Conservation (phyloP, 805 yeast species). For the Ogataea minuta region DNA sequence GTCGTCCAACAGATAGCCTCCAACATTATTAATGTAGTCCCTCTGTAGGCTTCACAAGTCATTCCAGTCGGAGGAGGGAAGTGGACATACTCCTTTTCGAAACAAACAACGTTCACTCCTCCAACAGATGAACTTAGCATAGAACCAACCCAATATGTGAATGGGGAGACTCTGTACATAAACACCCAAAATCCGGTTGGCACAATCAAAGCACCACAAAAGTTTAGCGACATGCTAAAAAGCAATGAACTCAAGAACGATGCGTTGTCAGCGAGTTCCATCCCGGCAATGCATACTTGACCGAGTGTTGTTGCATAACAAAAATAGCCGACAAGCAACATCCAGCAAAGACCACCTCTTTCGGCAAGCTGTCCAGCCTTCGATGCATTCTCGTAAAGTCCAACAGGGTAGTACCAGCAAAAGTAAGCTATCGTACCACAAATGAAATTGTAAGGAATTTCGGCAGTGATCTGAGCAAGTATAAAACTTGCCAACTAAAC, state of each 20-base stretch:
- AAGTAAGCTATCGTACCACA: constrained; percentile 63
- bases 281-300: constrained; percentile 56
- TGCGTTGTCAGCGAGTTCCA: constrained; percentile 59
- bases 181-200: constrained; percentile 70
- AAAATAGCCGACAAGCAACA: constrained; percentile 43
- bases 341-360: constrained; percentile 55
- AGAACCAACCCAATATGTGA: constrained; percentile 62
- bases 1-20: constrained; percentile 48
- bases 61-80: constrained; percentile 53
- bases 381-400: constrained; percentile 59
- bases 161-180: constrained; percentile 73
- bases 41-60: constrained; percentile 55
- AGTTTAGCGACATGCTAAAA: constrained; percentile 61
- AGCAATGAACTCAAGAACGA: constrained; percentile 57
- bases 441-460: constrained; percentile 61
- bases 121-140: constrained; percentile 56
- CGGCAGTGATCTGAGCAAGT: constrained; percentile 59
- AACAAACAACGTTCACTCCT: constrained; percentile 45
- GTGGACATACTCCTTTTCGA: constrained; percentile 44
- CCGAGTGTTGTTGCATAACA: constrained; percentile 58
- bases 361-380: constrained; percentile 44
- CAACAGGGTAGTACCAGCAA: constrained; percentile 72
- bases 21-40: constrained; percentile 36
- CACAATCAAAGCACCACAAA: constrained; percentile 78
- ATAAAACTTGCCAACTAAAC: constrained; percentile 66